These are phyloP conservation scores for Apiotrichum gracile DNA, from an alignment of 1,284 basidiomycete genomes.

Conservation along the genomic window DNA sequence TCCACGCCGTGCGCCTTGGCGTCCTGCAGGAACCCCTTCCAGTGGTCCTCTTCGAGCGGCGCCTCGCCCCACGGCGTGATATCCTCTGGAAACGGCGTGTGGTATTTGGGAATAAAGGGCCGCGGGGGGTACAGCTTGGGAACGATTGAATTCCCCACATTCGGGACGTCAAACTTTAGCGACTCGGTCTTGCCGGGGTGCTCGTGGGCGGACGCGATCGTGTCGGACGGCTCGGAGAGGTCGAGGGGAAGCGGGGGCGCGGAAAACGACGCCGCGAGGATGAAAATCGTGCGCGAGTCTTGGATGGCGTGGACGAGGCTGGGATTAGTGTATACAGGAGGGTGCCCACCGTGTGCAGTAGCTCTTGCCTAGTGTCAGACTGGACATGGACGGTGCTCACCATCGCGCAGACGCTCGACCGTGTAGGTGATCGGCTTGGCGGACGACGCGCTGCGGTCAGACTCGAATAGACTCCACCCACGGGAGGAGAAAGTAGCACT, in stretches of 20 bases:
- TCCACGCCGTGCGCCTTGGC: constrained; percentile 11
- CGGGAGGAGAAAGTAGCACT: constrained; percentile 5
- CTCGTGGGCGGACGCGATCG: neutral
- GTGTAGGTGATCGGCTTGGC: constrained; percentile 80
- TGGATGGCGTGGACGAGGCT: constrained; percentile 72
- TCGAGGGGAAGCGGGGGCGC: constrained; percentile 59
- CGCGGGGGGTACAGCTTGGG: neutral
- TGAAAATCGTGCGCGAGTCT: constrained; percentile 68
- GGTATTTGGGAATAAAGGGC: neutral
- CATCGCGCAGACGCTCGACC: constrained; percentile 71
- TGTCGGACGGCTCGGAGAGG: neutral
- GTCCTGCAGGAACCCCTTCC: constrained; percentile 29
- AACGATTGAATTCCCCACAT: too few species aligned
- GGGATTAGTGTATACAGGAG: constrained; percentile 43
- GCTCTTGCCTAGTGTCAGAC: too few species aligned
- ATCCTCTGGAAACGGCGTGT: constrained; percentile 26
- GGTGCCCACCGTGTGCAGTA: constrained; percentile 21
- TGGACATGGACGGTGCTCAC: too few species aligned
- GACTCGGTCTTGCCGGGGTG: neutral
- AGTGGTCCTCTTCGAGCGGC: constrained; percentile 54
- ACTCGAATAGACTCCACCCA: constrained; percentile 54
- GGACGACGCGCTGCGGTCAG: too few species aligned
- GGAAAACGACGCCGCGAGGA: constrained; percentile 63
- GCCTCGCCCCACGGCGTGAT: constrained; percentile 62
- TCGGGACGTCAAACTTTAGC: too few species aligned